Percentiles rank a stretch among this genome's conserved stretches.
These are phyloP conservation scores for Phytophthora citricola DNA, from an alignment of 352 stramenopile genomes.

Conservation along the genomic window DNA sequence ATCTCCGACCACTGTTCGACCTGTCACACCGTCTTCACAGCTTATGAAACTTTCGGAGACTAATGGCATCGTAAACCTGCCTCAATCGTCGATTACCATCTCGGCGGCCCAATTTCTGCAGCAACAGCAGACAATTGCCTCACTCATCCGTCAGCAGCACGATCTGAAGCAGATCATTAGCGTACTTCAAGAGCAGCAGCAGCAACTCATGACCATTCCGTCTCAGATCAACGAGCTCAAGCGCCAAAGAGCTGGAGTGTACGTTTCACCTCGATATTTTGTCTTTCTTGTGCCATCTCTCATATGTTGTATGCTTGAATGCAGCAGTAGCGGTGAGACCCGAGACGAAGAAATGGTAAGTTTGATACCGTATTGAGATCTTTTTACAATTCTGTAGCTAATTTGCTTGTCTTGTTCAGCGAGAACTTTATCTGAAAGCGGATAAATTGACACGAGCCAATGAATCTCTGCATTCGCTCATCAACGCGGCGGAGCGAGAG, in stretches of 20 bases:
- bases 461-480: conserved; percentile 67
- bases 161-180: conserved; percentile 86
- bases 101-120: conserved; percentile 77
- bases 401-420: conserved; percentile 33
- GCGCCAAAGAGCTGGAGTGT: conserved; percentile 60
- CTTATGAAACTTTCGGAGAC: conserved; percentile 19
- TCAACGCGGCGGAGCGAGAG: conserved; percentile 70
- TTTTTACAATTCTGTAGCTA: conserved; percentile 4
- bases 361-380: not conserved
- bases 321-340: conserved; percentile 31
- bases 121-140: conserved; percentile 85
- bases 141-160: conserved; percentile 81
- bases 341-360: conserved; percentile 67
- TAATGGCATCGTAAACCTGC: conserved; percentile 25
- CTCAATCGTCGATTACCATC: conserved; percentile 73
- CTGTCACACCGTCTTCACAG: conserved; percentile 21
- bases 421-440: conserved; percentile 67
- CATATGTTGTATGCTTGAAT: conserved; percentile 14
- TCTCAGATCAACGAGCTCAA: conserved; percentile 73
- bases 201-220: conserved; percentile 75
- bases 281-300: not conserved
- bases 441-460: conserved; percentile 64
- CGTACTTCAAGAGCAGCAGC: conserved; percentile 80
- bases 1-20: conserved; percentile 9
- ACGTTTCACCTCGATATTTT: conserved; percentile 8